These are phyloP conservation scores for Wickerhamiella brachini DNA, from an alignment of 805 yeast species.

Conservation along the genomic window DNA sequence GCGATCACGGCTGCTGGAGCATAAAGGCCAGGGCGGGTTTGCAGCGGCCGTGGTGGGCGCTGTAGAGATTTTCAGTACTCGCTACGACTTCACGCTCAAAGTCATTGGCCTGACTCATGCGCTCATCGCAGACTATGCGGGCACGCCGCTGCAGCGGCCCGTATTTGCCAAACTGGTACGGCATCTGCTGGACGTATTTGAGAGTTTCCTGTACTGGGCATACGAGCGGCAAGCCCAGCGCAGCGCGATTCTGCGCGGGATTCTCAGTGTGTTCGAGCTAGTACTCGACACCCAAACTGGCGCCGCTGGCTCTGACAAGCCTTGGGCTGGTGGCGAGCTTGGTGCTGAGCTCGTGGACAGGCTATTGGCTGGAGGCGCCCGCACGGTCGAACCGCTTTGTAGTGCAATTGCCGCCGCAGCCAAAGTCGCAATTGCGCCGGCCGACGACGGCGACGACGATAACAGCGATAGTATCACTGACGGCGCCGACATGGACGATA, in stretches of 20 bases:
- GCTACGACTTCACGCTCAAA: constrained; percentile 34
- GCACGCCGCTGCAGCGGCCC: constrained; percentile 21
- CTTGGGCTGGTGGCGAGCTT: constrained; percentile 21
- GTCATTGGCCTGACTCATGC: constrained; percentile 8
- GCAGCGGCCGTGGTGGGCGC: constrained; percentile 51
- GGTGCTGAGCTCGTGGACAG: constrained; percentile 38
- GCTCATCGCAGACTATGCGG: constrained; percentile 7
- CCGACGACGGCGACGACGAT: not conserved
- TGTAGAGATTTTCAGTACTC: constrained; percentile 56
- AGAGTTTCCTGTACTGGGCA: constrained; percentile 59
- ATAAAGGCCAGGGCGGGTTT: constrained; percentile 50
- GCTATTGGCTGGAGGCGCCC: constrained; percentile 40
- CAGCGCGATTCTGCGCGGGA: constrained; percentile 42
- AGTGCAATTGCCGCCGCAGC: constrained; percentile 28
- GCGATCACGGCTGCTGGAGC: constrained; percentile 50
- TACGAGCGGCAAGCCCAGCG: constrained; percentile 44
- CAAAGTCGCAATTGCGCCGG: not conserved
- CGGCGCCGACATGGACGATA: not conserved
- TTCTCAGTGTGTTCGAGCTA: constrained; percentile 41
- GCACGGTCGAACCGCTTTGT: constrained; percentile 43
- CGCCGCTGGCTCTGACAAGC: constrained; percentile 20
- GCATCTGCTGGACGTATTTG: constrained; percentile 48
- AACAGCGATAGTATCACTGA: not conserved
- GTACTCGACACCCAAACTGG: constrained; percentile 43
- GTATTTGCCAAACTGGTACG: constrained; percentile 2